Evolutionary conservation across 2,329 filamentous ascomycete species (phyloP).

Genomic region (Pyricularia sp.): DNA sequence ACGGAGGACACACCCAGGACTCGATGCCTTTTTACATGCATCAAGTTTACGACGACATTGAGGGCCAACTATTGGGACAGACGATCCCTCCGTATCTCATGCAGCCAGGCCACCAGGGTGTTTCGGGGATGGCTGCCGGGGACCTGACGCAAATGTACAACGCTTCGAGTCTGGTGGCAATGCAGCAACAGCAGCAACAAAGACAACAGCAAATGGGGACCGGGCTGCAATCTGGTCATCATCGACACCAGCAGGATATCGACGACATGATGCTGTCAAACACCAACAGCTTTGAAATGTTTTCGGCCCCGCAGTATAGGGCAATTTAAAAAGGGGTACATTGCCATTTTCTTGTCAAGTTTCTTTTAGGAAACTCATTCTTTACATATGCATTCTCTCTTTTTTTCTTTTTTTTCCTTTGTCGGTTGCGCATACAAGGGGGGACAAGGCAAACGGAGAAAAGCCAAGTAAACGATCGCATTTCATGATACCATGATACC

Average conservation of each 20-base stretch:
- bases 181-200: constrained; percentile 10
- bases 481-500: background rate
- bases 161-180: constrained; percentile 7
- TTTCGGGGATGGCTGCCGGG: background rate
- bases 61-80: constrained; percentile 59
- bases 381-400: background rate
- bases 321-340: background rate
- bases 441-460: background rate
- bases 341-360: background rate
- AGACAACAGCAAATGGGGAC: background rate
- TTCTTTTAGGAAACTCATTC: background rate
- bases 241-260: constrained; percentile 5
- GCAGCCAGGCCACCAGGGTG: constrained; percentile 7
- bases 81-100: constrained; percentile 32
- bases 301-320: background rate
- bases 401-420: background rate
- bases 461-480: background rate
- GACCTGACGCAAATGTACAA: constrained; percentile 12
- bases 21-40: constrained; percentile 40
- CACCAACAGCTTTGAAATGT: constrained; percentile 1
- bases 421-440: background rate
- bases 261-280: background rate
- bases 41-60: constrained; percentile 52
- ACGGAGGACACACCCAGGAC: constrained; percentile 16
- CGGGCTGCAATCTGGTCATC: background rate